These are phyloP conservation scores for Cynara cardunculus DNA, from an alignment of 129 eudicot genomes.

Conservation along the genomic window DNA sequence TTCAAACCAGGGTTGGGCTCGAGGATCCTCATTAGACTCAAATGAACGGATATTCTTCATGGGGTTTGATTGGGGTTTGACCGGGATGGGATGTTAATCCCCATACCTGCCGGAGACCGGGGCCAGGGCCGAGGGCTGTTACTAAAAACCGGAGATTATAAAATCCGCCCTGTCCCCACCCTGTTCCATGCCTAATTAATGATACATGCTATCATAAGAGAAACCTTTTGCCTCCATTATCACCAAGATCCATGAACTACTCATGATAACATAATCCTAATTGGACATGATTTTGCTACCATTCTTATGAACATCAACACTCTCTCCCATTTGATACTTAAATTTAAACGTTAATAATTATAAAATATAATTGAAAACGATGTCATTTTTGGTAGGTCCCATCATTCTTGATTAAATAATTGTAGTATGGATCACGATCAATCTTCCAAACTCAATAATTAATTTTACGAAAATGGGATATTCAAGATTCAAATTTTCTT, in stretches of 20 bases:
- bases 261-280: slow-evolving; percentile 1
- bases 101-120: too few relatives aligned
- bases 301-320: neutral
- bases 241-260: neutral
- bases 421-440: slow-evolving; percentile 1
- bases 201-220: too few relatives aligned
- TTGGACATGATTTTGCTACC: neutral
- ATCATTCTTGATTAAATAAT: neutral
- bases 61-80: too few relatives aligned
- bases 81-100: too few relatives aligned
- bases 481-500: neutral
- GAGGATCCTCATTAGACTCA: too few relatives aligned
- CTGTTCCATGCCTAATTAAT: too few relatives aligned
- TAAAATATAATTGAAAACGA: neutral
- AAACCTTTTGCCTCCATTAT: neutral
- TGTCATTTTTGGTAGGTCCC: slow-evolving; percentile 11
- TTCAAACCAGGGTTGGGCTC: too few relatives aligned
- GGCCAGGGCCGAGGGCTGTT: too few relatives aligned
- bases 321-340: neutral
- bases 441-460: neutral
- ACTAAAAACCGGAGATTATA: too few relatives aligned
- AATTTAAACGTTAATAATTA: neutral
- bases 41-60: too few relatives aligned
- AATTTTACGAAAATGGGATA: neutral
- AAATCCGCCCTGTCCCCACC: too few relatives aligned